These are phyloP conservation scores for Corymbia maculata DNA, from an alignment of 345 rosid genomes.

Conservation along the genomic window DNA sequence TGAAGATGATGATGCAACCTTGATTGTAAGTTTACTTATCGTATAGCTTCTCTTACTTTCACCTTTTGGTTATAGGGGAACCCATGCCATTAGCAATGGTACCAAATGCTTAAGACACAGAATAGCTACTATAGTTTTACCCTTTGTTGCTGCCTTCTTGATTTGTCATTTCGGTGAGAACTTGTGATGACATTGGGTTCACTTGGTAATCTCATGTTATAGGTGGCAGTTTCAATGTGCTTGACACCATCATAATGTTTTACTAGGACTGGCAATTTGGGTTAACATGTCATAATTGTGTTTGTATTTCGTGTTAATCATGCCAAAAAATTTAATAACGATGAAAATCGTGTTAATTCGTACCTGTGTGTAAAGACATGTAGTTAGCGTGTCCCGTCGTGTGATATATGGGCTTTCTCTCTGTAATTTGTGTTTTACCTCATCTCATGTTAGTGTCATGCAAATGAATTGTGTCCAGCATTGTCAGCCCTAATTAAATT, in stretches of 20 bases:
- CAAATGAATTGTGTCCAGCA: background rate
- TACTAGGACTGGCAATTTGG: background rate
- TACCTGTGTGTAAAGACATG: background rate
- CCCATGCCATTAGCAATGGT: background rate
- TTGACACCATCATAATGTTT: background rate
- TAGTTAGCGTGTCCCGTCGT: background rate
- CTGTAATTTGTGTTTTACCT: background rate
- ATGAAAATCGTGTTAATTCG: background rate
- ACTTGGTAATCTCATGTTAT: background rate
- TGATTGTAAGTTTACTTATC: background rate
- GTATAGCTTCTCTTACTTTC: conserved; percentile 1
- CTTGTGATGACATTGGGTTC: background rate
- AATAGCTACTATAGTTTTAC: background rate
- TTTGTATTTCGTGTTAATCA: background rate
- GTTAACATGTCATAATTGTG: background rate
- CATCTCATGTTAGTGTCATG: background rate
- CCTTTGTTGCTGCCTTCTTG: background rate
- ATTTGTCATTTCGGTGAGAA: background rate
- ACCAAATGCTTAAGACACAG: background rate
- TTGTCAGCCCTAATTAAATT: background rate
- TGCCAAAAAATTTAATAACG: background rate
- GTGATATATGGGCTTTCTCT: background rate
- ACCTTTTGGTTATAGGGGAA: background rate
- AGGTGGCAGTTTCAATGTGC: background rate
- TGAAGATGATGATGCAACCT: background rate